Evolutionary conservation across 148 eudicot genomes (phyloP).

Genomic region (Camellia japonica): DNA sequence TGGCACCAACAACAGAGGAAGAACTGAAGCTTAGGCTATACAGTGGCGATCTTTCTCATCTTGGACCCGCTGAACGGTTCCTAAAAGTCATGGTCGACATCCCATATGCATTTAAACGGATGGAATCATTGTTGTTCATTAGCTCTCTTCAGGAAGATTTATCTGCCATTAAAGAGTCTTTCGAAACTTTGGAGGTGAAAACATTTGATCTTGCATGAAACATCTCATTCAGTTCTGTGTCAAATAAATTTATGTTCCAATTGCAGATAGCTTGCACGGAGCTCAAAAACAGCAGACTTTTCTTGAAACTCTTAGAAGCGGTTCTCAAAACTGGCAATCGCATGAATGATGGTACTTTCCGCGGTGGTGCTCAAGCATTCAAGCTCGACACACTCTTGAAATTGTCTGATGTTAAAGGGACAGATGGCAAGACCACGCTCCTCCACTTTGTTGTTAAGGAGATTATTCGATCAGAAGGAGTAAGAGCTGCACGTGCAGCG

Average conservation of each 20-base stretch:
- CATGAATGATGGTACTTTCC: constrained; percentile 92
- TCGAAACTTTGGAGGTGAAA: constrained; percentile 65
- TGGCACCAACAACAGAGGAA: constrained; percentile 91
- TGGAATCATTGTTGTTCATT: constrained; percentile 76
- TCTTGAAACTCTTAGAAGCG: constrained; percentile 85
- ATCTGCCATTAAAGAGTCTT: constrained; percentile 54
- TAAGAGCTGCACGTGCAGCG: constrained; percentile 49
- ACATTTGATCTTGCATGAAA: neutral
- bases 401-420: constrained; percentile 83
- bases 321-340: constrained; percentile 94
- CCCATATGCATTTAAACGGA: constrained; percentile 71
- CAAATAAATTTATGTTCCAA: neutral
- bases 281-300: constrained; percentile 67
- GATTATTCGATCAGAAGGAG: constrained; percentile 74
- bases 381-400: constrained; percentile 86
- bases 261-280: constrained; percentile 68
- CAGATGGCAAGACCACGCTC: constrained; percentile 85
- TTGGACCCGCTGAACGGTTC: constrained; percentile 77
- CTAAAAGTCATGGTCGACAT: constrained; percentile 68
- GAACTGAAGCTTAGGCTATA: constrained; percentile 79
- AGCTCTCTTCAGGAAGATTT: constrained; percentile 62
- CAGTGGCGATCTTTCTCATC: constrained; percentile 49
- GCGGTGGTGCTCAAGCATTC: constrained; percentile 93
- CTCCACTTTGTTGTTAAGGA: constrained; percentile 84
- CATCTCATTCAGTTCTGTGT: neutral